These are phyloP conservation scores for Imleria badia DNA, from an alignment of 768 basidiomycete species.

Conservation along the genomic window DNA sequence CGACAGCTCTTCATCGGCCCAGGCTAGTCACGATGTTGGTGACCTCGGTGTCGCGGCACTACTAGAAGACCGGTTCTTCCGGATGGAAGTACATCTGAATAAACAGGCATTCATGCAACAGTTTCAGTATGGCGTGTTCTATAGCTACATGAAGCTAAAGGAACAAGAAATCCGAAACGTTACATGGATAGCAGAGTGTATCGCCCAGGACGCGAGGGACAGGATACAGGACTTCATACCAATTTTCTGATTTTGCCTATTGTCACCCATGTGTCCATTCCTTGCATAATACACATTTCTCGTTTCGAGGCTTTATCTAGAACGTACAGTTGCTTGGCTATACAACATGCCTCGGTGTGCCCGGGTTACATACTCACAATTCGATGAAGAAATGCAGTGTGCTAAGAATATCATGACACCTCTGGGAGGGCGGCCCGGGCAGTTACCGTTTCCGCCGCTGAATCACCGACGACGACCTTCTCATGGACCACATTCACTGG, in stretches of 20 bases:
- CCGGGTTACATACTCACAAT: background rate
- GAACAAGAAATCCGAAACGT: constrained; percentile 88
- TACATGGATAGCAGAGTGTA: constrained; percentile 97
- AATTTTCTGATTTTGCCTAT: constrained; percentile 58
- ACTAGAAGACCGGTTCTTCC: constrained; percentile 94
- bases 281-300: constrained; percentile 5
- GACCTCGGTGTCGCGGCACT: constrained; percentile 57
- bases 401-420: constrained; percentile 13
- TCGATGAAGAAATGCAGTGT: no score
- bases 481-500: background rate
- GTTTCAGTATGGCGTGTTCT: constrained; percentile 94
- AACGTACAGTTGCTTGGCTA: background rate
- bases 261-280: no score
- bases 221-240: constrained; percentile 95
- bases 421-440: background rate
- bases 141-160: constrained; percentile 88
- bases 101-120: constrained; percentile 95
- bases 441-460: background rate
- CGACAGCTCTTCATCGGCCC: constrained; percentile 46
- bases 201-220: constrained; percentile 94
- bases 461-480: constrained; percentile 4
- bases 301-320: background rate
- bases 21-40: constrained; percentile 36
- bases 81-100: constrained; percentile 89
- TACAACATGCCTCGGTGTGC: background rate